phyloP scores from a whole-genome alignment of 129 eudicot species.

The Tanacetum coccineum region DNA sequence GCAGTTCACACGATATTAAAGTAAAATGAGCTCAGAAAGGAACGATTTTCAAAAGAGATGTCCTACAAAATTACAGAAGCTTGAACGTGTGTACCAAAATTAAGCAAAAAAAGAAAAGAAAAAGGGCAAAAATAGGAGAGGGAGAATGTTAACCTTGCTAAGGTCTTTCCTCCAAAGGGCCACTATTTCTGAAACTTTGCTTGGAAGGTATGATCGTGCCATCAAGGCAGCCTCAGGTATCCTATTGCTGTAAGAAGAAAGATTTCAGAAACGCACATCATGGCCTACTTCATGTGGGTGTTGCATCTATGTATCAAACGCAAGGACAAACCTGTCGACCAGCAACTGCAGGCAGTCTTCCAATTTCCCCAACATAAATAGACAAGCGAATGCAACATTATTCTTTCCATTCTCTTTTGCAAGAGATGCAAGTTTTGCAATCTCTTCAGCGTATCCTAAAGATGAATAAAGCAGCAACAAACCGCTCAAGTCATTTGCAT shows the following conservation, averaged over 20 bases:
- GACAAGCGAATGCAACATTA: constrained; percentile 90
- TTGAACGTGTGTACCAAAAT: background rate
- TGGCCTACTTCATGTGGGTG: constrained; percentile 12
- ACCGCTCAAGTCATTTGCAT: constrained; percentile 94
- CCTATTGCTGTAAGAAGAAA: constrained; percentile 64
- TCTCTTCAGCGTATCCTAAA: constrained; percentile 86
- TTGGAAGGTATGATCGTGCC: constrained; percentile 98
- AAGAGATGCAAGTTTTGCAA: constrained; percentile 66
- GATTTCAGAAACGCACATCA: constrained; percentile 21
- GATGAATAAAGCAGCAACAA: constrained; percentile 91
- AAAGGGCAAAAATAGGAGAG: too few species aligned
- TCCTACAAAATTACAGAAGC: background rate
- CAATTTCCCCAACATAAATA: constrained; percentile 88
- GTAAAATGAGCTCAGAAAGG: background rate
- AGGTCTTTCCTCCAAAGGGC: constrained; percentile 97
- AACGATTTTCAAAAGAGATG: background rate
- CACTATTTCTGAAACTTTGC: constrained; percentile 95
- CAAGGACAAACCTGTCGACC: constrained; percentile 68
- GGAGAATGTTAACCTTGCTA: constrained; percentile 49
- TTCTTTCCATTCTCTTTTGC: constrained; percentile 93
- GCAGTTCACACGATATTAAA: background rate
- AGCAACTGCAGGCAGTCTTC: constrained; percentile 95
- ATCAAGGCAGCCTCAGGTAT: constrained; percentile 98
- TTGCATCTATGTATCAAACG: constrained; percentile 1
- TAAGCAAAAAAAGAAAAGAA: background rate